phyloP scores from a whole-genome alignment of 768 basidiomycete genomes.

The Hemileccinum impolitum region DNA sequence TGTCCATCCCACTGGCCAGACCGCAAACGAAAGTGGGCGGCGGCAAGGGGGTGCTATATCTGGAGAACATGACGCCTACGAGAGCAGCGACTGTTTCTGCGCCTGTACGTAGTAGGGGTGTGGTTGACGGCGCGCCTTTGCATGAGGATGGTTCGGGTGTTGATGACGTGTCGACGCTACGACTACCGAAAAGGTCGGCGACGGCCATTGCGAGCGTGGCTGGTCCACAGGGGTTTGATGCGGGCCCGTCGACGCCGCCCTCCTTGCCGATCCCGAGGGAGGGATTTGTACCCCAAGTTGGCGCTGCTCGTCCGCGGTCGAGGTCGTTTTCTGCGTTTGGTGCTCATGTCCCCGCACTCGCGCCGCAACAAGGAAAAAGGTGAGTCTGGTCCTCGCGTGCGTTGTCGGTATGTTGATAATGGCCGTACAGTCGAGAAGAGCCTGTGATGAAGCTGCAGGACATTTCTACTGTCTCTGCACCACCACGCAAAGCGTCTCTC shows the following conservation, averaged over 20 bases:
- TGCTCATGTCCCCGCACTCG: conserved; percentile 18
- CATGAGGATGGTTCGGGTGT: neutral
- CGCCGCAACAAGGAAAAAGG: conserved; percentile 14
- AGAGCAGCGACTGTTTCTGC: conserved; percentile 32
- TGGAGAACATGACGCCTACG: conserved; percentile 12
- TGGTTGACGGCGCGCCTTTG: neutral
- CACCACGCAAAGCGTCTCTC: conserved; percentile 8
- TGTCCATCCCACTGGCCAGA: conserved; percentile 7
- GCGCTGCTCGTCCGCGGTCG: conserved; percentile 52
- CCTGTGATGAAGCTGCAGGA: conserved; percentile 10
- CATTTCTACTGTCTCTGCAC: neutral
- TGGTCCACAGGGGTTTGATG: neutral
- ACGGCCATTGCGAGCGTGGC: neutral
- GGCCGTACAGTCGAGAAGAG: conserved; percentile 20
- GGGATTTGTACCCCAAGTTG: conserved; percentile 60
- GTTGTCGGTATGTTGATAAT: too few species aligned
- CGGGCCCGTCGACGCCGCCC: neutral
- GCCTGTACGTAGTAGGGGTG: conserved; percentile 23
- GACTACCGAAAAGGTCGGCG: conserved; percentile 20
- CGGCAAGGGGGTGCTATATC: neutral
- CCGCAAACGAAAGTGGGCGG: neutral
- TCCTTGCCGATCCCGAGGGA: conserved; percentile 45
- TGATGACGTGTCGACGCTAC: neutral
- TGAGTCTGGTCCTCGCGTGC: conserved; percentile 2
- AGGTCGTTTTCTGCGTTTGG: conserved; percentile 76